These are phyloP conservation scores for Fagopyrum homotropicum DNA, from an alignment of 148 eudicot species.

Conservation along the genomic window DNA sequence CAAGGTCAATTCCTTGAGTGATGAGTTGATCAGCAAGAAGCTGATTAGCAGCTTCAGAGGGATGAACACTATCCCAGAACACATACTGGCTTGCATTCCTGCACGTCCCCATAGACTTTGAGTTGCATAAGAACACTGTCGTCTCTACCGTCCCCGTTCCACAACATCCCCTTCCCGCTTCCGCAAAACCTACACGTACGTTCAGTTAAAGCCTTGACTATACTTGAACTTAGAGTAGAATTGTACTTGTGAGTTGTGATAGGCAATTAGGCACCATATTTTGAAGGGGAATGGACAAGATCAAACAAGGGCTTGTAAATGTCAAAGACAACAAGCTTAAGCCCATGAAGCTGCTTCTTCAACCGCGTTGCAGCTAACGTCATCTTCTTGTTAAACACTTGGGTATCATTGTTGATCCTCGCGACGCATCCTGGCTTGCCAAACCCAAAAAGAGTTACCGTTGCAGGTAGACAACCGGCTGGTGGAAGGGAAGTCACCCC, in stretches of 20 bases:
- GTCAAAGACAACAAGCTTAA: constrained; percentile 73
- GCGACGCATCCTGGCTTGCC: constrained; percentile 60
- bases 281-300: constrained; percentile 52
- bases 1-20: constrained; percentile 52
- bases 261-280: constrained; percentile 36
- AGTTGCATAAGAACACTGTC: constrained; percentile 72
- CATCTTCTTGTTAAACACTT: constrained; percentile 71
- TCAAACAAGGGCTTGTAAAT: constrained; percentile 76
- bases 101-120: constrained; percentile 71
- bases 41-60: constrained; percentile 84
- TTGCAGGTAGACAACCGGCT: constrained; percentile 73
- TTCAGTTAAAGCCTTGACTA: no score
- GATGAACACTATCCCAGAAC: constrained; percentile 98
- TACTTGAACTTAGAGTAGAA: background rate
- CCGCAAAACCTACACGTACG: constrained; percentile 54
- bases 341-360: constrained; percentile 54
- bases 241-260: background rate
- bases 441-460: constrained; percentile 59
- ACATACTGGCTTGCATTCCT: constrained; percentile 75
- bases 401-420: constrained; percentile 57
- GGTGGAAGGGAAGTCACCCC: constrained; percentile 98
- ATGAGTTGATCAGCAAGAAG: constrained; percentile 65
- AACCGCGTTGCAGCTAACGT: constrained; percentile 53
- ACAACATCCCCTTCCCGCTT: constrained; percentile 82
- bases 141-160: constrained; percentile 92